These are phyloP conservation scores for Jackrogersella minutella DNA, from an alignment of 495 filamentous ascomycete genomes.

Conservation along the genomic window DNA sequence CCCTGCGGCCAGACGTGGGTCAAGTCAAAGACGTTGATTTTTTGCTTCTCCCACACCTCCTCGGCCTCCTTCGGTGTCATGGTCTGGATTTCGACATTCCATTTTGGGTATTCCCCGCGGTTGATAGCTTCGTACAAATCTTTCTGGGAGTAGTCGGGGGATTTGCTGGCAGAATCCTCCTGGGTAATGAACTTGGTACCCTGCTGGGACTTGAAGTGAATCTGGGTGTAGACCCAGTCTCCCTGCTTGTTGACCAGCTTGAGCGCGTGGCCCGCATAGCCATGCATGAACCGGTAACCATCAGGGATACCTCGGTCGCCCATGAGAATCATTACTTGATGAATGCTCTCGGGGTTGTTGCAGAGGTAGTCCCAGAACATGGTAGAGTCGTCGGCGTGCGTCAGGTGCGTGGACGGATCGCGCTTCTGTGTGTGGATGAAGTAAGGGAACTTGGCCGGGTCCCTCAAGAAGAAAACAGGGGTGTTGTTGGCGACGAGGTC, in stretches of 20 bases:
- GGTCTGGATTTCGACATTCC: slow-evolving; percentile 74
- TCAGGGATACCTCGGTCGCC: slow-evolving; percentile 75
- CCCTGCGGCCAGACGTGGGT: slow-evolving; percentile 82
- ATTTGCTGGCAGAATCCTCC: slow-evolving; percentile 63
- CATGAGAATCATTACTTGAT: slow-evolving; percentile 77
- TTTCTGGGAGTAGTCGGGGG: slow-evolving; percentile 73
- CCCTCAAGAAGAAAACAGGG: slow-evolving; percentile 84
- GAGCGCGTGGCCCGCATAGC: slow-evolving; percentile 61
- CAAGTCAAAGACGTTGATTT: slow-evolving; percentile 77
- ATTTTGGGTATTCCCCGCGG: slow-evolving; percentile 68
- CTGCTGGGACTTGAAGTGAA: slow-evolving; percentile 67
- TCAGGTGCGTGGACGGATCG: slow-evolving; percentile 70
- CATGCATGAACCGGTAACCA: slow-evolving; percentile 75
- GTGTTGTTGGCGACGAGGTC: slow-evolving; percentile 77
- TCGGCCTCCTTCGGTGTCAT: slow-evolving; percentile 73
- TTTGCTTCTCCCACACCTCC: slow-evolving; percentile 71
- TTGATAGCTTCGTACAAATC: slow-evolving; percentile 76
- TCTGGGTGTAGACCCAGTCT: slow-evolving; percentile 51
- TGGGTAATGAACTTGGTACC: slow-evolving; percentile 70
- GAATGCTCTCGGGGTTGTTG: slow-evolving; percentile 69
- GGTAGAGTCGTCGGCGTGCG: slow-evolving; percentile 52
- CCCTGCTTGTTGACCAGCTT: slow-evolving; percentile 49
- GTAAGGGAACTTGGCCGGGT: slow-evolving; percentile 76
- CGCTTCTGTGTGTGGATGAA: slow-evolving; percentile 82
- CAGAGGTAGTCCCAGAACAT: slow-evolving; percentile 69